Percentiles rank a stretch among this genome's conserved stretches.
Conservation (phyloP, 768 basidiomycete genomes). For the Kwoniella dejecticola region DNA sequence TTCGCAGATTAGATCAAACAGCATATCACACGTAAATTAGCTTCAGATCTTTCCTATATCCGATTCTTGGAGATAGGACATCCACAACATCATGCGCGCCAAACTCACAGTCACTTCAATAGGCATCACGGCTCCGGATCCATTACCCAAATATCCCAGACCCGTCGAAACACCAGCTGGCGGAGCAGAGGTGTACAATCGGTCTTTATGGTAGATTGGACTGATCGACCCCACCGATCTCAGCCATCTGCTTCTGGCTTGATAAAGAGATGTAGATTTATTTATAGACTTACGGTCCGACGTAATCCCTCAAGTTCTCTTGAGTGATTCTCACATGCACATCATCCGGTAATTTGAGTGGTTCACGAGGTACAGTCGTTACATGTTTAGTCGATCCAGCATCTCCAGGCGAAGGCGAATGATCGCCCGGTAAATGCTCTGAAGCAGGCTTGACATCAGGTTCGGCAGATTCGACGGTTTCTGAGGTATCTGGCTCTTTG, state of each 20-base stretch:
- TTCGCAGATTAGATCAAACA: no score
- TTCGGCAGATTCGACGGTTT: conserved; percentile 63
- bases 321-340: conserved; percentile 80
- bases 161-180: conserved; percentile 94
- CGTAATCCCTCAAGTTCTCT: conserved; percentile 91
- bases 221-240: no score
- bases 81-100: no score
- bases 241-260: no score
- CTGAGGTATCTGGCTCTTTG: conserved; percentile 55
- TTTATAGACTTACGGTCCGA: conserved; percentile 75
- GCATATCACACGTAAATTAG: conserved; percentile 2
- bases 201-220: conserved; percentile 89
- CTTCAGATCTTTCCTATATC: no score
- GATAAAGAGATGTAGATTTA: no score
- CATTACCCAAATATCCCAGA: conserved; percentile 93
- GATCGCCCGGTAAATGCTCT: conserved; percentile 49
- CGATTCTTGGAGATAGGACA: no score
- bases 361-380: conserved; percentile 77
- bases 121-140: conserved; percentile 94
- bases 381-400: conserved; percentile 58
- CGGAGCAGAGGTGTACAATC: conserved; percentile 76
- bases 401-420: conserved; percentile 37
- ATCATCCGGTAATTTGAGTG: conserved; percentile 73
- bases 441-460: conserved; percentile 57
- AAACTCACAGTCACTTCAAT: conserved; percentile 87